Percentiles rank a stretch among this genome's conserved stretches.
phyloP scores from a whole-genome alignment of 2,329 filamentous ascomycete species.

The Neofusicoccum cordaticola region DNA sequence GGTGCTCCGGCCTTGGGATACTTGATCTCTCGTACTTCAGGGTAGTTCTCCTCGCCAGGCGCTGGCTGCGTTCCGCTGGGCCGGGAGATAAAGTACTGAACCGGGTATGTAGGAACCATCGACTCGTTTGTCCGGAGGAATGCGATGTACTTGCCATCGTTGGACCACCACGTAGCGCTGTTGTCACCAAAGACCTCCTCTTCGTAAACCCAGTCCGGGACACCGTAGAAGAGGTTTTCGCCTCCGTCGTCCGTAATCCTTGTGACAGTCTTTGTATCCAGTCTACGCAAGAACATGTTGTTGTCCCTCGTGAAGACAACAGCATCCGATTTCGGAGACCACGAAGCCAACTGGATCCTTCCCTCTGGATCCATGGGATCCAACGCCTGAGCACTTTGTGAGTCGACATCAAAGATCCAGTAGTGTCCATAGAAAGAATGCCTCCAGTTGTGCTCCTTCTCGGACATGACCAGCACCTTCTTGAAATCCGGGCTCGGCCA shows the following conservation, averaged over 20 bases:
- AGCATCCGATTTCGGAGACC: conserved; percentile 84
- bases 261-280: conserved; percentile 58
- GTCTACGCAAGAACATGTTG: conserved; percentile 78
- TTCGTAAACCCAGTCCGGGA: conserved; percentile 97
- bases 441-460: conserved; percentile 75
- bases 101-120: conserved; percentile 81
- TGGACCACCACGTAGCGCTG: conserved; percentile 92
- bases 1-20: conserved; percentile 95
- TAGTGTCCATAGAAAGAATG: conserved; percentile 85
- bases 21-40: conserved; percentile 87
- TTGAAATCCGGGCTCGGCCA: conserved; percentile 81
- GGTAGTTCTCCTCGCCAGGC: conserved; percentile 79
- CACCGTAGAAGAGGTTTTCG: conserved; percentile 85
- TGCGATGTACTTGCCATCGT: conserved; percentile 82
- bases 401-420: conserved; percentile 87
- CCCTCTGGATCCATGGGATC: conserved; percentile 65
- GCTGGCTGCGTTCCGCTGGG: conserved; percentile 71
- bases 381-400: conserved; percentile 73
- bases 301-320: conserved; percentile 88
- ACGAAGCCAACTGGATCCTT: conserved; percentile 77
- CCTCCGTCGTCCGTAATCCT: conserved; percentile 86
- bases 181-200: conserved; percentile 77
- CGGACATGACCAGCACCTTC: conserved; percentile 78
- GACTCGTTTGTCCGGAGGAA: conserved; percentile 95
- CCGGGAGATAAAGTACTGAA: conserved; percentile 88